Evolutionary conservation across 352 stramenopile genomes (phyloP).

Genomic region (Globisporangium irregulare): DNA sequence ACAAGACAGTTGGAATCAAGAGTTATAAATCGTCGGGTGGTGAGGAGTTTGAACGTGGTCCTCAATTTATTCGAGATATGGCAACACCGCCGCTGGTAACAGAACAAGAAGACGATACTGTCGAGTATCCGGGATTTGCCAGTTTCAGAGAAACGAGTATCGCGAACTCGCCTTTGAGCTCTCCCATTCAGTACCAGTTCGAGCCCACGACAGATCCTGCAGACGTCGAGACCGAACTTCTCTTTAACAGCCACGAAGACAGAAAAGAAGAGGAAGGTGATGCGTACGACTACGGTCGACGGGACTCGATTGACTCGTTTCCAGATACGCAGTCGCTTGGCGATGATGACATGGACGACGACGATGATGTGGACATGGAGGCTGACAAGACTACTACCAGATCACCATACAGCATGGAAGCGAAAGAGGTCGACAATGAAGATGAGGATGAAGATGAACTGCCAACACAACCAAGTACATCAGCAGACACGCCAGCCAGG

Average conservation of each 20-base stretch:
- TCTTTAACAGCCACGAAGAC: background rate
- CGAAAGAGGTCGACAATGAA: background rate
- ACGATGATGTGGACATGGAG: constrained; percentile 6
- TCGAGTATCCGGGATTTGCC: background rate
- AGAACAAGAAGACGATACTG: background rate
- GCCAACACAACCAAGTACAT: constrained; percentile 37
- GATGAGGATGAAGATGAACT: constrained; percentile 30
- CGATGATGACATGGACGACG: constrained; percentile 24
- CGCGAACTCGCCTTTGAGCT: background rate
- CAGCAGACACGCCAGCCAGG: background rate
- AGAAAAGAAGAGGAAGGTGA: constrained; percentile 16
- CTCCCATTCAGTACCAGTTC: background rate
- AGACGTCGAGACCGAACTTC: background rate
- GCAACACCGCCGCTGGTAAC: background rate
- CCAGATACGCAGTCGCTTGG: constrained; percentile 51
- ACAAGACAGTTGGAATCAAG: background rate
- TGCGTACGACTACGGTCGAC: constrained; percentile 19
- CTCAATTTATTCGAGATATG: background rate
- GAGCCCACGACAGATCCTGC: background rate
- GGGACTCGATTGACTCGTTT: constrained; percentile 29
- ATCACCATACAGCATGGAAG: background rate
- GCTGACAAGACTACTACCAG: background rate
- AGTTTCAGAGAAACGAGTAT: constrained; percentile 3
- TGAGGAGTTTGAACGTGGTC: background rate
- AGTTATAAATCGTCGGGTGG: background rate